Base-by-base conservation (phyloP, 129 eudicot species). In the Tanacetum coccineum region DNA sequence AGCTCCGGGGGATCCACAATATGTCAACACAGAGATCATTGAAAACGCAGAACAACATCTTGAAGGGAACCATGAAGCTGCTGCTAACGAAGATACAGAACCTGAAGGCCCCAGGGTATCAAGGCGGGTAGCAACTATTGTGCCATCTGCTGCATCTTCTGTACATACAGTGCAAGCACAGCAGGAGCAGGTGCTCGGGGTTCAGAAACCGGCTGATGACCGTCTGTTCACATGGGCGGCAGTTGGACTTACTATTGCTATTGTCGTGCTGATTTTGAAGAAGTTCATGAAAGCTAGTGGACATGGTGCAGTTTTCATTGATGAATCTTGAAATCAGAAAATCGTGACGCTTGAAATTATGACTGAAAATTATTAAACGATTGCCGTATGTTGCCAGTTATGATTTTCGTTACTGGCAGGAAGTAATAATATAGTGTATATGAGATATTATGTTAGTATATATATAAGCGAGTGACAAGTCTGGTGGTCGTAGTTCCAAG, bases 151-250 rank as follows among this genome's bases (percentile, higher is more conserved):
- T 17, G 59, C 74, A 21, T 68, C 74, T 22, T 51, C 62, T 47
- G 67, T 74, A 36, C 80, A 78, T 49, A 63, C 74, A 20, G 85
- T 63, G 66, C 64, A 52, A 72, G 40, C 81, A 12, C 79, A 51
- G 26, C 78, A 60, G 53, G 87, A 79, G 28, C 79, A 65, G 70
- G 49, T 75, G 52, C 10, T 51, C 59, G 70, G 74, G 79, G 85
- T 76, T 79, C 94, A 87, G 63, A 83, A 75, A 77, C 76, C 74
- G 6, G 90, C 84, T 13, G 95, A 89, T 76, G 99, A 94, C 60
- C 93, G 99, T 13, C 68, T 94, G 55, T 89, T 94, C 81, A 94
- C 93, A 2, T 79, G 70, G 90, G 99, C 99, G 13, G 97, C 97
- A 55, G 70, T 89, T 9, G 99, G 95, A 59, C 92, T 89, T 8